phyloP scores from a whole-genome alignment of 192 early-diverging fungal species.

The Linnemannia schmuckeri region DNA sequence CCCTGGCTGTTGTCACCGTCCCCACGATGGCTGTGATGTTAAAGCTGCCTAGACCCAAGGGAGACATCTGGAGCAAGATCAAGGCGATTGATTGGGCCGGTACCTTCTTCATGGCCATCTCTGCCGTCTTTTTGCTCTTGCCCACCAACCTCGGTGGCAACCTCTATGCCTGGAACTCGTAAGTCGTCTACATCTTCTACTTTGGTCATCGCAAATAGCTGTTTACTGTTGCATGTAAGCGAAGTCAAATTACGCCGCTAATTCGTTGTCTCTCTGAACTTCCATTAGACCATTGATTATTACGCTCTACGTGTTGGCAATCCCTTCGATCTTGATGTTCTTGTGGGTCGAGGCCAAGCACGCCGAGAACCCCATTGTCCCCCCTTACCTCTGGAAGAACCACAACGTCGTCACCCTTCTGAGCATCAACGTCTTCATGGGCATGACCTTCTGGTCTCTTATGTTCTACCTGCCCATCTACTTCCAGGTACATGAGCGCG shows the following conservation, averaged over 20 bases:
- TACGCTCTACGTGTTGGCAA: conserved; percentile 61
- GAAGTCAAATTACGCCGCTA: conserved; percentile 10
- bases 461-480: conserved; percentile 88
- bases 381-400: conserved; percentile 71
- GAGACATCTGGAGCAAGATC: conserved; percentile 70
- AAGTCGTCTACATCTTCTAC: conserved; percentile 65
- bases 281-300: conserved; percentile 63
- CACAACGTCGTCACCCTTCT: conserved; percentile 75
- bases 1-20: conserved; percentile 79
- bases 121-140: conserved; percentile 72
- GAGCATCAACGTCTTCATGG: conserved; percentile 71
- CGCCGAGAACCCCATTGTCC: conserved; percentile 83
- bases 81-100: conserved; percentile 78
- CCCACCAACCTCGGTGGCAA: conserved; percentile 81
- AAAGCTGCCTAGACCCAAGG: conserved; percentile 69
- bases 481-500: conserved; percentile 70
- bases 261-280: background rate
- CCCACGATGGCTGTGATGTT: conserved; percentile 69
- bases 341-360: conserved; percentile 73
- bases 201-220: conserved; percentile 47
- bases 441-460: conserved; percentile 69
- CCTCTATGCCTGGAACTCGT: conserved; percentile 75
- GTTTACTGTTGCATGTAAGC: background rate
- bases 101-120: conserved; percentile 59
- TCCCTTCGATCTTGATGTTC: conserved; percentile 63